Percentiles rank a stretch among this genome's conserved stretches.
Conservation (phyloP, 2,329 filamentous ascomycete species). For the Cadophora sp. region DNA sequence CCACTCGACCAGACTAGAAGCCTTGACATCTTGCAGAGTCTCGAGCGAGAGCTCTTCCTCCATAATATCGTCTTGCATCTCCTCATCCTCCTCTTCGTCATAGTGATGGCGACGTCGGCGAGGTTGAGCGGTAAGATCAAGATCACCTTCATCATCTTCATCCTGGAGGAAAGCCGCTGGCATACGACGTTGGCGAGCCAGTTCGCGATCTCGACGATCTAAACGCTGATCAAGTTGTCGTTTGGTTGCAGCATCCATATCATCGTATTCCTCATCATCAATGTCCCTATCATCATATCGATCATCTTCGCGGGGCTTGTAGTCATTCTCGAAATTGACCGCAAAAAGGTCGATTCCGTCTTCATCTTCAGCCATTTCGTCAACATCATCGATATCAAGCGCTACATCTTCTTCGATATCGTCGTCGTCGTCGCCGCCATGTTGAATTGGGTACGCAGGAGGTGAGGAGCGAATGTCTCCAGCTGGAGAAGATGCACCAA, state of each 20-base stretch:
- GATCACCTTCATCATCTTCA: conserved; percentile 80
- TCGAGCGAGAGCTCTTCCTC: conserved; percentile 94
- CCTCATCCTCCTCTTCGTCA: conserved; percentile 92
- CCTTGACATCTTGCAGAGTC: conserved; percentile 90
- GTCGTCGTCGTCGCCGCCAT: conserved; percentile 72
- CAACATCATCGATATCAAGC: conserved; percentile 77
- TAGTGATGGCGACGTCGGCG: conserved; percentile 87
- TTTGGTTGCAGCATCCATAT: conserved; percentile 69
- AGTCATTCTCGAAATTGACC: conserved; percentile 75
- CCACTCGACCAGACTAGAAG: conserved; percentile 93
- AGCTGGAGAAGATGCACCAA: conserved; percentile 60
- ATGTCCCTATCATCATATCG: conserved; percentile 74
- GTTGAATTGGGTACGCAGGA: conserved; percentile 66
- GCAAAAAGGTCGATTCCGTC: conserved; percentile 82
- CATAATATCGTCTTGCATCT: conserved; percentile 93
- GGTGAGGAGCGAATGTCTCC: conserved; percentile 67
- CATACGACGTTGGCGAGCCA: conserved; percentile 69
- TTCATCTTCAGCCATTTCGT: conserved; percentile 82
- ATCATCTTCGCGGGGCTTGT: conserved; percentile 71
- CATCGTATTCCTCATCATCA: conserved; percentile 80
- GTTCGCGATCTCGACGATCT: conserved; percentile 75
- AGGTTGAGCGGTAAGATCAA: conserved; percentile 86
- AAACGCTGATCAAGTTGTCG: conserved; percentile 76
- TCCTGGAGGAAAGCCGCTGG: conserved; percentile 78
- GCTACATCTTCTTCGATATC: conserved; percentile 76